These are phyloP conservation scores for Raddia distichophylla DNA, from an alignment of 176 grass and related monocot genomes.

Conservation along the genomic window DNA sequence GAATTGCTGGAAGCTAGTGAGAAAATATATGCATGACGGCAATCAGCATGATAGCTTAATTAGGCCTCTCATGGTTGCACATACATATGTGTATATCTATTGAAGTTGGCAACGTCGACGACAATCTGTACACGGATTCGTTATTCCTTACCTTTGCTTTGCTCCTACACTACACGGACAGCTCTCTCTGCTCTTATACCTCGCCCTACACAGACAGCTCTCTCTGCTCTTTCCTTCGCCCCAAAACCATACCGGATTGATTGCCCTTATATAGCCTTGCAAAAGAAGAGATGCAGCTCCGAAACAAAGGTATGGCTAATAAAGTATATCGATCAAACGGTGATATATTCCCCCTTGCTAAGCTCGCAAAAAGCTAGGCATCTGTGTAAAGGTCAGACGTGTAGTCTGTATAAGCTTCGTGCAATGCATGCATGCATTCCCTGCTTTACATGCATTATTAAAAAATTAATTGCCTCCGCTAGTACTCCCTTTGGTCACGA, in stretches of 20 bases:
- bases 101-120: neutral
- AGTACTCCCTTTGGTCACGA: no score
- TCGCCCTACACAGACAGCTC: neutral
- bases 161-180: neutral
- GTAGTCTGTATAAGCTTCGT: no score
- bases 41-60: neutral
- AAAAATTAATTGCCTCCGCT: no score
- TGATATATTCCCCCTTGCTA: neutral
- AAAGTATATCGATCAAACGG: neutral
- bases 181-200: neutral
- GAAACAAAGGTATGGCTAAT: conserved; percentile 26
- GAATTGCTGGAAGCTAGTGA: neutral
- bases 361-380: no score
- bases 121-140: conserved; percentile 23
- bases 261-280: conserved; percentile 2
- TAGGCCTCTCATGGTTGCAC: neutral
- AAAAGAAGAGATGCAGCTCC: neutral
- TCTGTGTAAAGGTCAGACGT: no score
- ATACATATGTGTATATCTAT: neutral
- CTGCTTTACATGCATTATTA: no score
- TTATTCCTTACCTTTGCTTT: conserved; percentile 25
- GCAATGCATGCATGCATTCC: no score
- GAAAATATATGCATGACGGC: neutral
- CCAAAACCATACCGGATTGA: neutral
- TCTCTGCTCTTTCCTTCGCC: neutral